Percentiles rank a stretch among this genome's conserved stretches.
phyloP scores from a whole-genome alignment of 2,329 filamentous ascomycete species.

The Cercospora zeina region DNA sequence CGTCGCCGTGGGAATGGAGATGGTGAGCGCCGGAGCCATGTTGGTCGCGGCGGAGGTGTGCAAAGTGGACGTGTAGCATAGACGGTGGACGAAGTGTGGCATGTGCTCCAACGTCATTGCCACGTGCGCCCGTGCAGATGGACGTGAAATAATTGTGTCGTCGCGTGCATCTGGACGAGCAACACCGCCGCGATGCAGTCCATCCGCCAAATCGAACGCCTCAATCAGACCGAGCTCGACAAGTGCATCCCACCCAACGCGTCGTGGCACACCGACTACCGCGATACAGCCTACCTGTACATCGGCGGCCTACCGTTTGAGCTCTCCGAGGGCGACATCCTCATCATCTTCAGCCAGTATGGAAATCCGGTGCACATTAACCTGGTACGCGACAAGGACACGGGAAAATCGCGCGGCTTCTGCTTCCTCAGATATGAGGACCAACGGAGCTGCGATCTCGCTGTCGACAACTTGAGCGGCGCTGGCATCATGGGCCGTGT shows the following conservation, averaged over 20 bases:
- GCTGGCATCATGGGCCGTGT: conserved; percentile 77
- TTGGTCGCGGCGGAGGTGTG: conserved; percentile 1
- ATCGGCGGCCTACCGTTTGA: conserved; percentile 92
- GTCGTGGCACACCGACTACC: conserved; percentile 97
- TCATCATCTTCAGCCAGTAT: conserved; percentile 96
- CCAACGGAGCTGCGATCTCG: conserved; percentile 90
- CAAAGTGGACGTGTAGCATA: background rate
- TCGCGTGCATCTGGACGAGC: background rate
- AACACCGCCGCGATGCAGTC: conserved; percentile 70
- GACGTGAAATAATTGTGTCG: background rate
- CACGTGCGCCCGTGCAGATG: conserved; percentile 1
- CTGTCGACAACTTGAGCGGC: conserved; percentile 92
- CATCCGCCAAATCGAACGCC: conserved; percentile 84
- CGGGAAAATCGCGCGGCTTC: conserved; percentile 91
- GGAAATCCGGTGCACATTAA: conserved; percentile 94
- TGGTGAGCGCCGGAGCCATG: conserved; percentile 50
- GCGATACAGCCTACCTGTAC: conserved; percentile 94
- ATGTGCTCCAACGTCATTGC: background rate
- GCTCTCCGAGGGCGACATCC: conserved; percentile 89
- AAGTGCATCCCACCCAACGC: conserved; percentile 80
- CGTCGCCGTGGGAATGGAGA: conserved; percentile 52
- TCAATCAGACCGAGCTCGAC: conserved; percentile 94
- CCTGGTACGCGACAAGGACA: conserved; percentile 90
- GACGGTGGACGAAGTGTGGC: background rate
- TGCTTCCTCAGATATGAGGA: conserved; percentile 98